Percentiles rank a stretch among this genome's conserved stretches.
Evolutionary conservation across 2,329 filamentous ascomycete genomes (phyloP).

Genomic region (Lecanicillium sp.): DNA sequence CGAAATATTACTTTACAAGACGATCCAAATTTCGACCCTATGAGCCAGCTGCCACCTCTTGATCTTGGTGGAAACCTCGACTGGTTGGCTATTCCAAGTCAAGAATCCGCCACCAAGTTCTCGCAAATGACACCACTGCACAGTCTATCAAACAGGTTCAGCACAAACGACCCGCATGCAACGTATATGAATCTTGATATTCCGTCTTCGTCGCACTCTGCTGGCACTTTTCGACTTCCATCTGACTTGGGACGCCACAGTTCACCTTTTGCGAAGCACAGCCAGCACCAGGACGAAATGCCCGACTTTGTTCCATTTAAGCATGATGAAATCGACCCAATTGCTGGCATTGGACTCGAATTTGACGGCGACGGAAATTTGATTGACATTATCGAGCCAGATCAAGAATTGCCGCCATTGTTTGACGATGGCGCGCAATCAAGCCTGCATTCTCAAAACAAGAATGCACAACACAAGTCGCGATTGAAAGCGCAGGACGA

Average conservation of each 20-base stretch:
- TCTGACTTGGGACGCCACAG: constrained; percentile 24
- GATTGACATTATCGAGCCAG: constrained; percentile 30
- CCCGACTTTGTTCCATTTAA: constrained; percentile 24
- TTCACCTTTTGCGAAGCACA: constrained; percentile 19
- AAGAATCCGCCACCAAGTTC: constrained; percentile 27
- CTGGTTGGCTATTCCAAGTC: constrained; percentile 24
- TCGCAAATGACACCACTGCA: constrained; percentile 37
- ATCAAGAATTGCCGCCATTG: constrained; percentile 37
- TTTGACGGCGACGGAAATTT: constrained; percentile 46
- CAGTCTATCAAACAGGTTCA: constrained; percentile 16
- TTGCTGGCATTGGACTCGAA: constrained; percentile 36
- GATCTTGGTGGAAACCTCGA: constrained; percentile 27
- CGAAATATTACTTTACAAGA: constrained; percentile 72
- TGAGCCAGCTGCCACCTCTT: constrained; percentile 21
- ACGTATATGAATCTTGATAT: constrained; percentile 23
- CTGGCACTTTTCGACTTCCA: constrained; percentile 22
- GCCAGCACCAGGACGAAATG: constrained; percentile 14
- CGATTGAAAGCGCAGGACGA: constrained; percentile 10
- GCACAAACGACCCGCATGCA: constrained; percentile 19
- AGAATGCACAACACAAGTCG: constrained; percentile 10
- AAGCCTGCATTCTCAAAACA: constrained; percentile 6
- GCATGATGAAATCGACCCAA: constrained; percentile 29
- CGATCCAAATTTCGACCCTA: constrained; percentile 64
- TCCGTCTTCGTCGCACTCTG: constrained; percentile 26
- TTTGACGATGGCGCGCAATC: constrained; percentile 9